Evolutionary conservation across 768 basidiomycete species (phyloP).

Genomic region (Porpolomopsis calyptriformis): DNA sequence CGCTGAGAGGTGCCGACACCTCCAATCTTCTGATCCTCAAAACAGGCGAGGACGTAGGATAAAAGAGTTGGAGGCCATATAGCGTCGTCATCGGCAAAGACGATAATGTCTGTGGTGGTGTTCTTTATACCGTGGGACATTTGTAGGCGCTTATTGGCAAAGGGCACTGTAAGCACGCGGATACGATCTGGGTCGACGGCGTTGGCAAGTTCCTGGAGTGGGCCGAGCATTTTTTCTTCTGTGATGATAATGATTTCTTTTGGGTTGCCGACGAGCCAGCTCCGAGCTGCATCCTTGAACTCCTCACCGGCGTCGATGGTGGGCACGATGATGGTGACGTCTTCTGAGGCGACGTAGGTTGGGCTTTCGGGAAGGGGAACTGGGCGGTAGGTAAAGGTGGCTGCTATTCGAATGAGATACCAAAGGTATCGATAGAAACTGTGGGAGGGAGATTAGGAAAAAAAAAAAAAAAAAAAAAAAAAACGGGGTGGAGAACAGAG

Average conservation of each 20-base stretch:
- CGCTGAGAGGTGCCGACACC: slow-evolving; percentile 88
- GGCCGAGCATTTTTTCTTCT: slow-evolving; percentile 85
- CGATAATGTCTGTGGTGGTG: slow-evolving; percentile 85
- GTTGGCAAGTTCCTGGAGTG: slow-evolving; percentile 81
- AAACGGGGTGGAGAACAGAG: background rate
- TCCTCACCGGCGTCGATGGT: slow-evolving; percentile 95
- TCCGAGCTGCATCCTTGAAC: slow-evolving; percentile 86
- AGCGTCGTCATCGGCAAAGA: slow-evolving; percentile 92
- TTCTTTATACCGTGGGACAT: slow-evolving; percentile 91
- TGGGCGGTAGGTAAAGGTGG: slow-evolving; percentile 75
- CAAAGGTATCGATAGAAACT: slow-evolving; percentile 93
- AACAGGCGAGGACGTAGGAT: slow-evolving; percentile 83
- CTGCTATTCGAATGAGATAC: slow-evolving; percentile 78
- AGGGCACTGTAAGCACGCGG: slow-evolving; percentile 81
- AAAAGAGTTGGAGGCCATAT: slow-evolving; percentile 91
- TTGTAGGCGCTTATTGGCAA: slow-evolving; percentile 88
- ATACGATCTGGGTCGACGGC: slow-evolving; percentile 77
- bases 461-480: no score
- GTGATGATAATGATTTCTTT: slow-evolving; percentile 65
- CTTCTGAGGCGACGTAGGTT: slow-evolving; percentile 81
- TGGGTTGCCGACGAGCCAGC: slow-evolving; percentile 86
- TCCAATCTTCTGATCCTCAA: slow-evolving; percentile 89
- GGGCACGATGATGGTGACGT: slow-evolving; percentile 94
- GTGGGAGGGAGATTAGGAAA: no score
- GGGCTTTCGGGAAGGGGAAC: slow-evolving; percentile 84